Evolutionary conservation across 2,329 filamentous ascomycete species (phyloP), one percentile per base, ranked within the genome.

Genomic region (Fusarium mexicanum): DNA sequence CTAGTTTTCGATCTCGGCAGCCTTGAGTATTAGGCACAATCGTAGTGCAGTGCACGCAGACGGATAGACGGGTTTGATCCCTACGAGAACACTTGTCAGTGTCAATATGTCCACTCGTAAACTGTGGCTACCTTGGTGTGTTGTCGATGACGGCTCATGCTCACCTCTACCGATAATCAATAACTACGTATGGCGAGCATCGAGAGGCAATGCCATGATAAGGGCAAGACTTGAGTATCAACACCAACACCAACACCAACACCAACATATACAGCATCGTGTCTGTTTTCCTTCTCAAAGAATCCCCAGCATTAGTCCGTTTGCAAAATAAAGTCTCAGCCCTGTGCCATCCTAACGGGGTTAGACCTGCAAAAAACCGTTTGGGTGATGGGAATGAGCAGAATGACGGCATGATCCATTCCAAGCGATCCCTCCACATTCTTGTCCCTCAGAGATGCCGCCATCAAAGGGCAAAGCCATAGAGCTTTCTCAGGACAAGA

Each of bases 351-450:
- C 38, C 38, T 43, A 43, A 54, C 40, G 13, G 43, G 41, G 51
- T 38, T 50, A 46, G 41, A 22, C 24, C 16, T 29, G 26, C 29
- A 44, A 59, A 63, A 53, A 53, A 44, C 59, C 47, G 63, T 72
- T 69, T 53, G 40, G 26, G 31, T 63, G 24, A 51, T 24, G 17
- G 31, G 48, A 50, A 41, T 31, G 47, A 43, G 35, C 37, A 47
- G 31, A 47, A 72, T 65, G 71, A 74, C 43, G 60, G 47, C 68
- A 66, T 69, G 29, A 47, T 20, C 22, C 71, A 72, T 74, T 74
- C 64, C 68, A 72, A 47, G 29, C 51, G 12, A 31, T 29, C 35
- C 16, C 33, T 69, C 55, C 44, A 62, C 69, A 65, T 60, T 74
- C 67, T 61, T 59, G 48, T 33, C 48, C 33, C 40, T 29, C 14